Percentiles rank a stretch among this genome's conserved stretches.
phyloP scores from a whole-genome alignment of 768 basidiomycete genomes.

The Strobilomyces dryophilus region DNA sequence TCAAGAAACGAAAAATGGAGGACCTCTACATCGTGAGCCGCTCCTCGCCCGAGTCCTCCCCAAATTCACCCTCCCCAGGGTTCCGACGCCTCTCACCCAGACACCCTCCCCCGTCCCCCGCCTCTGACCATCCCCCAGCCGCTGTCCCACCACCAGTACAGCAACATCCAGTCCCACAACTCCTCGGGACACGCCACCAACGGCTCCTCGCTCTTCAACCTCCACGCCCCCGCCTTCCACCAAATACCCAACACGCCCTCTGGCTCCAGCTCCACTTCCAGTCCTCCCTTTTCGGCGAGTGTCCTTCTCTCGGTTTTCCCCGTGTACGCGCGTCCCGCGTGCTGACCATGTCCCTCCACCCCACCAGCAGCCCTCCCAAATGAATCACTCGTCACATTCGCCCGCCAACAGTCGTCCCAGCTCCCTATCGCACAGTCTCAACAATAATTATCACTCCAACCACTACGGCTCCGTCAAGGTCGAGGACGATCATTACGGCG shows the following conservation, averaged over 20 bases:
- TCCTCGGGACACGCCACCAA: slow-evolving; percentile 36
- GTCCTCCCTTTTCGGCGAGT: slow-evolving; percentile 88
- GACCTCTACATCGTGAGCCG: slow-evolving; percentile 52
- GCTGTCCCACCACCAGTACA: slow-evolving; percentile 47
- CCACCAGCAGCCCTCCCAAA: slow-evolving; percentile 61
- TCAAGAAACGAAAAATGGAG: slow-evolving; percentile 61
- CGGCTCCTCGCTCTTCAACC: slow-evolving; percentile 44
- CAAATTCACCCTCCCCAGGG: slow-evolving; percentile 30
- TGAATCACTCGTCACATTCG: slow-evolving; percentile 54
- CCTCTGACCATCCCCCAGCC: slow-evolving; percentile 63
- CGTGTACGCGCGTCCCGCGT: slow-evolving; percentile 23
- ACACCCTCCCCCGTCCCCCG: slow-evolving; percentile 40
- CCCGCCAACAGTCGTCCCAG: slow-evolving; percentile 47
- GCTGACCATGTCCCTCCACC: slow-evolving; percentile 41
- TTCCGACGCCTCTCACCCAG: slow-evolving; percentile 41
- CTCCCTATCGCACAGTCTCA: slow-evolving; percentile 34
- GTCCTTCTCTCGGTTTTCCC: slow-evolving; percentile 39
- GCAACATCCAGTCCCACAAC: slow-evolving; percentile 36
- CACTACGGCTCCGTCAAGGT: slow-evolving; percentile 60
- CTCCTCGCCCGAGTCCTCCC: not conserved
- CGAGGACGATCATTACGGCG: slow-evolving; percentile 61
- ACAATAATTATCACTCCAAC: slow-evolving; percentile 41
- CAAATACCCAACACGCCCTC: slow-evolving; percentile 67
- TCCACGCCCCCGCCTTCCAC: slow-evolving; percentile 55
- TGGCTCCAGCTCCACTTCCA: slow-evolving; percentile 68